These are phyloP conservation scores for Catenaria anguillulae DNA, from an alignment of 371 early-diverging fungal genomes.

Conservation along the genomic window DNA sequence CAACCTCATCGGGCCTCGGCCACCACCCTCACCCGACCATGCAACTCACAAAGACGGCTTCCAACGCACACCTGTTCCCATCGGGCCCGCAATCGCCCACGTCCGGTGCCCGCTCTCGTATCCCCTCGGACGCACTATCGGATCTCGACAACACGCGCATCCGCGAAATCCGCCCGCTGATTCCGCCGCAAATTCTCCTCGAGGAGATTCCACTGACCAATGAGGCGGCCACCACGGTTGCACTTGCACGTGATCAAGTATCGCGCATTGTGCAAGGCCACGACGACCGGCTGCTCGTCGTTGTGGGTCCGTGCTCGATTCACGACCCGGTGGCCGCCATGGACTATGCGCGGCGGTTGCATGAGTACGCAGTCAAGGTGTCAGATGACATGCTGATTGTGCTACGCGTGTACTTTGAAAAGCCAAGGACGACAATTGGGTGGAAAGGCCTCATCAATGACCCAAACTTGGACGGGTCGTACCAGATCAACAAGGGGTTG, in stretches of 20 bases:
- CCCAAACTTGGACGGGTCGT: constrained; percentile 65
- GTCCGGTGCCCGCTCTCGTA: no score
- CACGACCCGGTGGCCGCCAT: constrained; percentile 73
- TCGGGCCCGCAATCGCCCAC: no score
- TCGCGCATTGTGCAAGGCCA: constrained; percentile 53
- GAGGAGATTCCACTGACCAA: constrained; percentile 62
- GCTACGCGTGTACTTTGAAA: constrained; percentile 90
- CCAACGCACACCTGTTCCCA: no score
- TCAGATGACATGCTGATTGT: constrained; percentile 55
- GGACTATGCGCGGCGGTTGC: constrained; percentile 53
- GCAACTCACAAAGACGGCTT: no score
- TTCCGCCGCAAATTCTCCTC: constrained; percentile 89
- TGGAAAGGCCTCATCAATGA: constrained; percentile 89
- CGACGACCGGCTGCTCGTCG: constrained; percentile 69
- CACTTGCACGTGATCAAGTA: constrained; percentile 13
- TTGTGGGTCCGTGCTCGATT: constrained; percentile 90
- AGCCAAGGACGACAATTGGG: constrained; percentile 85
- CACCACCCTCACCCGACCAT: no score
- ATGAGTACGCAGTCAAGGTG: constrained; percentile 36
- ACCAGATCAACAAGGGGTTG: constrained; percentile 81
- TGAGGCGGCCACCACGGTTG: constrained; percentile 19
- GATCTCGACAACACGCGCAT: constrained; percentile 87
- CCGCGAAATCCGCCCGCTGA: constrained; percentile 70
- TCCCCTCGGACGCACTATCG: constrained; percentile 59
- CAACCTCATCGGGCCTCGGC: no score